Evolutionary conservation across 345 rosid genomes (phyloP).

Genomic region (Eucalyptus globulus): DNA sequence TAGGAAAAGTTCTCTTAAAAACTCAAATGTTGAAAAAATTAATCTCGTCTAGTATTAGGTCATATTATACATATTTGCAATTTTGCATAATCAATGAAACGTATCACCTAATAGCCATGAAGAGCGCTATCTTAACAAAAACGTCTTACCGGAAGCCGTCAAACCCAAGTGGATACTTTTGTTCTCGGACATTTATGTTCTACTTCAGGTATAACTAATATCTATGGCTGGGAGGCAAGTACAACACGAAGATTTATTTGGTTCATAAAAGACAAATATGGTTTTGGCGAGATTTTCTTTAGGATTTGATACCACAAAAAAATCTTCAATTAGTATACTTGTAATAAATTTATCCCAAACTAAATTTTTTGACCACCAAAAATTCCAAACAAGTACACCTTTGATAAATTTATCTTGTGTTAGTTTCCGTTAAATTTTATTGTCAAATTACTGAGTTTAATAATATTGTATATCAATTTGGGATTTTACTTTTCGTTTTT

Average conservation of each 20-base stretch:
- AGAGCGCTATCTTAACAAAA: neutral
- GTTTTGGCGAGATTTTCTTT: neutral
- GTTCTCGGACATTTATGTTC: neutral
- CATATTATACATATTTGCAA: no score
- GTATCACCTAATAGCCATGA: neutral
- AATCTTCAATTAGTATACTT: rapidly evolving
- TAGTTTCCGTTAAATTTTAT: no score
- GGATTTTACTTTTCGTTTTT: no score
- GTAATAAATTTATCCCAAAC: no score
- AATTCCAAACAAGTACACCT: rapidly evolving
- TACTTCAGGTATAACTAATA: neutral
- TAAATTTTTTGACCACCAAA: no score
- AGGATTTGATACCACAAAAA: no score
- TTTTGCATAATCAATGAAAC: neutral
- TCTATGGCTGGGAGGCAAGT: neutral
- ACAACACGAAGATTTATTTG: neutral
- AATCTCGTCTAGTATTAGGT: no score
- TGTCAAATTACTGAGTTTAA: no score
- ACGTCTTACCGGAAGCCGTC: neutral
- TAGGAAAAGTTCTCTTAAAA: no score
- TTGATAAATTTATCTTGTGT: no score
- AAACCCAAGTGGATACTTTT: neutral
- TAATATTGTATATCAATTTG: rapidly evolving
- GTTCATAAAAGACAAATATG: neutral
- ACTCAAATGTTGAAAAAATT: no score